Base-by-base conservation (phyloP, 1,284 basidiomycete species). In the Volvariella volvacea region DNA sequence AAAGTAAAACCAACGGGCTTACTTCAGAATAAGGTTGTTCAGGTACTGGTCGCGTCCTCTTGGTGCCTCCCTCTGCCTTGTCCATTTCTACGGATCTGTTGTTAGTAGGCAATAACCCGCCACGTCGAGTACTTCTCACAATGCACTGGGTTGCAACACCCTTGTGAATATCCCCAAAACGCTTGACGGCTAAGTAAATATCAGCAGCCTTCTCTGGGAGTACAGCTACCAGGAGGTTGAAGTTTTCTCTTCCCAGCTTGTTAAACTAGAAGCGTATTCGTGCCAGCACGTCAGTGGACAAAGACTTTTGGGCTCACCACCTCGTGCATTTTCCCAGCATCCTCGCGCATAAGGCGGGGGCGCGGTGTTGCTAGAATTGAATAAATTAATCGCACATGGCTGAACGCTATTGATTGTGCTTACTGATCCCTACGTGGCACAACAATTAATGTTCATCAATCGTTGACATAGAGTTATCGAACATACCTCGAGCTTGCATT, bases 11-110 rank as follows among this genome's bases (percentile, higher is more conserved):
- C n/a, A n/a, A n/a, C n/a, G n/a, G 19, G 41, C 45, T 39, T 46
- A 68, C 67, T 70, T 70, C 10, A 70, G 46, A 22, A 64, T 55
- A 1, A 69, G 42, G 43, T 68, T 69, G 41, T 64, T 66, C 25
- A 62, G 55, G 41, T 68, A 66, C 38, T 66, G 62, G 34, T 66
- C 63, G 6, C 51, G 52, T 37, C 32, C 25, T 12, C 12, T 28
- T 12, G 25, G 25, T 6, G 32, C 47, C 2, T 46, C 47, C n/a
- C 61, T 52, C 41, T 57, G 59, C 6, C 41, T 20, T 4, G 54
- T 54, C 63, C 63, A 65, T 37, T 56, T 55, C 63, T 63, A 33
- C 4, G 36, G 19, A 39, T 15, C 1, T 6, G n/a, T n/a, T n/a
- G n/a, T n/a, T 12, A 28, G 25, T 28, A 28, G 25, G 25, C 25